Base-by-base conservation (phyloP, 2,329 filamentous ascomycete genomes). In the Sordariomycetes sp. region DNA sequence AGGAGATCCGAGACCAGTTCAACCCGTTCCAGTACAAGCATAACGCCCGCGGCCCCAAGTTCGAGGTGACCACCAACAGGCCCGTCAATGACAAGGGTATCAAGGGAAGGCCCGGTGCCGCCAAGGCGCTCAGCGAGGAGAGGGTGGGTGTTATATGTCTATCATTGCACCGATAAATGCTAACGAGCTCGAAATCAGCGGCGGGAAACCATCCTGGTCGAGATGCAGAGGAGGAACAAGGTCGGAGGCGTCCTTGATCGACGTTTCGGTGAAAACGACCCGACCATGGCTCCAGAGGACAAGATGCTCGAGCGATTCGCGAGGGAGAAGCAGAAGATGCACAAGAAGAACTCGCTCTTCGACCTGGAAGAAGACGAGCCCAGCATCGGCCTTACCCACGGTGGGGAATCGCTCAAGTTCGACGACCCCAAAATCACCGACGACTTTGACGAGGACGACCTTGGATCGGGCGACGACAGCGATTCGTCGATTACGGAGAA, bases 11-110 rank as follows among this genome's bases (percentile, higher is more conserved):
- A 68, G 92, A 97, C 67, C 88, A 92, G 64, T 97, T 97, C 81
- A 99, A 99, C 70, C 94, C 94, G 0, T 99, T 99, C 72, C 94
- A 99, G 69, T 83, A 96, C 70, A 95, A 95, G 72, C 84, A 88
- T 60, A 85, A 87, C 48, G 79, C 86, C 1, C 81, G 87, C 60
- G 88, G 86, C 0, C 85, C 85, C 59, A 97, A 97, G 67, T 96
- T 96, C 63, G 86, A 93, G 51, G 87, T 92, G 52, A 91, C 89
- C 0, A 92, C 80, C 57, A 83, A 82, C 62, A 81, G 82, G 59
- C 78, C 81, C 6, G 72, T 75, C 14, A 73, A 72, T 34, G 75
- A 75, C 55, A 83, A 80, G 62, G 80, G 80, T 54, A 80, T 87
- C 61, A 78, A 87, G 62, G 88, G 87, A 35, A 80, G 92, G 57